A percentile compares a stretch with the other conserved stretches of the same genome.
These are phyloP conservation scores for Prunus dulcis DNA, from an alignment of 306 rosid genomes.

Conservation along the genomic window DNA sequence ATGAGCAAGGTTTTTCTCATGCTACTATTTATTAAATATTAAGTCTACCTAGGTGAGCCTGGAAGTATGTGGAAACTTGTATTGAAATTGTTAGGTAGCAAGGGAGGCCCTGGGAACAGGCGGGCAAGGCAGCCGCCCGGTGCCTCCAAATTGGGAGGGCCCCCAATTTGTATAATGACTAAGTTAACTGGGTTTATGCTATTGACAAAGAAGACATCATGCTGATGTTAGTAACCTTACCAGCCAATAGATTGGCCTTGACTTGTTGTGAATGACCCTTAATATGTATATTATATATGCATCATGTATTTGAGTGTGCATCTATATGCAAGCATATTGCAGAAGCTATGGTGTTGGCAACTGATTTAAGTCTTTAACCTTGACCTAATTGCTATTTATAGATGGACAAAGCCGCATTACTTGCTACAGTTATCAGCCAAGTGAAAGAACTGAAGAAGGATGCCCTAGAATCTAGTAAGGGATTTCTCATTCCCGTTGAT, in stretches of 20 bases:
- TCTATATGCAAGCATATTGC: not conserved
- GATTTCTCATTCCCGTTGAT: constrained; percentile 67
- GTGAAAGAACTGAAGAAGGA: constrained; percentile 70
- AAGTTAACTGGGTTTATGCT: not conserved
- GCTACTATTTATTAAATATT: not conserved
- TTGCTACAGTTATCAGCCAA: constrained; percentile 67
- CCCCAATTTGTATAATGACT: not conserved
- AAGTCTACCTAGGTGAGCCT: not conserved
- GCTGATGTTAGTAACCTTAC: not conserved
- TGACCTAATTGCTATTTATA: constrained; percentile 26
- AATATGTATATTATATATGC: not conserved
- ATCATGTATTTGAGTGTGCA: not conserved
- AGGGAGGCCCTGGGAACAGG: too few relatives aligned
- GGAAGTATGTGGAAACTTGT: not conserved
- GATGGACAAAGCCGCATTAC: constrained; percentile 91
- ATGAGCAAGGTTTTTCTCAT: not conserved
- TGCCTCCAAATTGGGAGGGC: too few relatives aligned
- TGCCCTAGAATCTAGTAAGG: constrained; percentile 68
- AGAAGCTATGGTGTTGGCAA: not conserved
- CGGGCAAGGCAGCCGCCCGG: too few relatives aligned
- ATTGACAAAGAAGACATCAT: not conserved
- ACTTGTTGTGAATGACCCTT: not conserved
- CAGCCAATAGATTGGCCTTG: not conserved
- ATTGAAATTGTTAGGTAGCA: not conserved
- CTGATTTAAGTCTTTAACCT: constrained; percentile 14